Percentiles rank a stretch among this genome's conserved stretches.
Evolutionary conservation across 2,329 filamentous ascomycete genomes (phyloP).

Genomic region (Aspergillus ustus): DNA sequence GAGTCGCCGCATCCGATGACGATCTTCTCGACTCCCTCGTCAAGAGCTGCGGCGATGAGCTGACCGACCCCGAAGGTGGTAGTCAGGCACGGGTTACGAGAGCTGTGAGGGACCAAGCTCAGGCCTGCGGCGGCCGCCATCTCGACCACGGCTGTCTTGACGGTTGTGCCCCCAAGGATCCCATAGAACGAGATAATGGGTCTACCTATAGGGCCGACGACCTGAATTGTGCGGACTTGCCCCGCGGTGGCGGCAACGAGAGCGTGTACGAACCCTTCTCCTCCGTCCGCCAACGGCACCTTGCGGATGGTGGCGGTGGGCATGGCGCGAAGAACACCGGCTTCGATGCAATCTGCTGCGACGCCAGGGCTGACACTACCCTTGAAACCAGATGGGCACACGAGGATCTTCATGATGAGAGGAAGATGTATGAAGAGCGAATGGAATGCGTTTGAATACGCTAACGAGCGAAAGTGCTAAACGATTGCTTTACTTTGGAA

Average conservation of each 20-base stretch:
- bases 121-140: constrained; percentile 60
- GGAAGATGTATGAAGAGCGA: not conserved
- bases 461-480: not conserved
- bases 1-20: constrained; percentile 60
- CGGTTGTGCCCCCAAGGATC: constrained; percentile 41
- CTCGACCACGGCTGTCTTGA: constrained; percentile 54
- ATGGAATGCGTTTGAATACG: not conserved
- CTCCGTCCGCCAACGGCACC: constrained; percentile 58
- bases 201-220: constrained; percentile 52
- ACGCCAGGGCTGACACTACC: constrained; percentile 55
- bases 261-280: constrained; percentile 57
- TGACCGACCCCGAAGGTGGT: constrained; percentile 59
- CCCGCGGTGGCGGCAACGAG: constrained; percentile 52
- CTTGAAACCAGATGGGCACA: constrained; percentile 61
- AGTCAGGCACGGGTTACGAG: constrained; percentile 53
- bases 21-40: constrained; percentile 52
- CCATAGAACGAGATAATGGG: constrained; percentile 54
- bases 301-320: constrained; percentile 52
- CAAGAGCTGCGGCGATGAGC: constrained; percentile 52
- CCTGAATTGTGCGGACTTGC: constrained; percentile 39
- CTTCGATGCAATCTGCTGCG: constrained; percentile 58
- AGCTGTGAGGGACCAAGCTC: constrained; percentile 51
- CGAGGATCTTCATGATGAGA: constrained; percentile 43
- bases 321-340: constrained; percentile 52
- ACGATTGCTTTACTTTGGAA: not conserved